Evolutionary conservation across 352 stramenopile species (phyloP), one percentile per base, ranked within the genome.

Genomic region (Globisporangium spinosum): DNA sequence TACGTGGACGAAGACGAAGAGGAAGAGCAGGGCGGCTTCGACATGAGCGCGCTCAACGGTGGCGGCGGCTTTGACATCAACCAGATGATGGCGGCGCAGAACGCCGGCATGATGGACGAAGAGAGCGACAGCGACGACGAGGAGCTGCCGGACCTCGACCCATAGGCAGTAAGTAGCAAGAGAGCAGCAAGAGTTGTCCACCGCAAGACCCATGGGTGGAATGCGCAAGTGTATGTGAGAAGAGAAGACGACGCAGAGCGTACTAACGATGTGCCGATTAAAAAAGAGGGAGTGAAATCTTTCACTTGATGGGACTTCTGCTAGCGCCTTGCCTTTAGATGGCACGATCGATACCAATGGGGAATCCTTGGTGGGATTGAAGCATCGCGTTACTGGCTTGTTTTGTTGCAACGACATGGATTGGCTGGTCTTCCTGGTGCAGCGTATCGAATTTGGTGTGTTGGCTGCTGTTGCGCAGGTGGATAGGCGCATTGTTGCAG

Each of bases 1-100:
- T 99, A 98, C 75, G 93, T 98, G 47, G 96, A 99, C 74, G 95
- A 99, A 77, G 96, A 99, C 75, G 96, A 99, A 53, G 94, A 98
- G 64, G 91, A 97, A 25, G 94, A 96, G 62, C 78, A 91, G 68
- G 75, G 70, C 25, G 85, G 87, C 70, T 95, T 96, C 67, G 89
- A 96, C 72, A 90, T 94, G 80, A 94, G 82, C 69, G 89, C 89
- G 69, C 83, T 95, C 56, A 90, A 82, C 70, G 89, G 87, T 68
- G 89, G 82, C 57, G 89, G 83, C 53, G 94, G 94, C 71, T 98
- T 98, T 72, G 96, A 98, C 78, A 98, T 97, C 71, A 97, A 95
- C 74, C 89, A 97, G 70, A 93, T 98, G 80, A 97, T 97, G 83
- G 90, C 90, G 43, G 86, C 89, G 65, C 85, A 94, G 76, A 91